phyloP scores from a whole-genome alignment of 805 yeast species.

The Myxozyma vanderwaltii region DNA sequence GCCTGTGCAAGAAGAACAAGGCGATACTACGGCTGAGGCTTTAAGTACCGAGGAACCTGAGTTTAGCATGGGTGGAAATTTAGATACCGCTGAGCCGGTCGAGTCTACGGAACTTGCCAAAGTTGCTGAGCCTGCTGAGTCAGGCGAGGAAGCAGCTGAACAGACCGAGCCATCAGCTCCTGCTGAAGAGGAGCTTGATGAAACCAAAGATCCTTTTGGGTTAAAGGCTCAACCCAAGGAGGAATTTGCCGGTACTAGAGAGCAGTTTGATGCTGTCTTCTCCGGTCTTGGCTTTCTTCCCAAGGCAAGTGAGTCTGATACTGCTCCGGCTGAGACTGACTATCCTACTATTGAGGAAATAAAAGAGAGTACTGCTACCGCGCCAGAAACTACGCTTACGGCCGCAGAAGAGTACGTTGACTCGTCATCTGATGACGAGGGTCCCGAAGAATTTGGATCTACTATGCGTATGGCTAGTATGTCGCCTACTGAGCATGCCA shows the following conservation, averaged over 20 bases:
- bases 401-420: conserved; percentile 33
- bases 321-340: neutral
- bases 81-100: neutral
- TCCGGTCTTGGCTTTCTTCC: conserved; percentile 26
- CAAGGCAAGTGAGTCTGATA: neutral
- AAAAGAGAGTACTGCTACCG: conserved; percentile 18
- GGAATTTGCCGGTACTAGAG: conserved; percentile 28
- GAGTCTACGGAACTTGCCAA: neutral
- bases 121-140: neutral
- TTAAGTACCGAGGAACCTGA: neutral
- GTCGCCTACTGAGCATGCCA: neutral
- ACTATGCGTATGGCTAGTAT: conserved; percentile 11
- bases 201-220: conserved; percentile 23
- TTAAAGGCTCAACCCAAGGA: conserved; percentile 6
- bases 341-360: conserved; percentile 37
- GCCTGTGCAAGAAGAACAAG: neutral
- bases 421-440: conserved; percentile 40
- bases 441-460: conserved; percentile 32
- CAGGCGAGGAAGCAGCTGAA: neutral
- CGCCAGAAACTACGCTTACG: conserved; percentile 35
- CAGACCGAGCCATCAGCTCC: neutral
- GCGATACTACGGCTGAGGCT: neutral
- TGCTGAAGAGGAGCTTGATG: conserved; percentile 13
- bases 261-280: conserved; percentile 32
- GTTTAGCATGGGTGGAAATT: neutral